Evolutionary conservation across 495 filamentous ascomycete genomes (phyloP).

Genomic region (Penicillium flavigenum): DNA sequence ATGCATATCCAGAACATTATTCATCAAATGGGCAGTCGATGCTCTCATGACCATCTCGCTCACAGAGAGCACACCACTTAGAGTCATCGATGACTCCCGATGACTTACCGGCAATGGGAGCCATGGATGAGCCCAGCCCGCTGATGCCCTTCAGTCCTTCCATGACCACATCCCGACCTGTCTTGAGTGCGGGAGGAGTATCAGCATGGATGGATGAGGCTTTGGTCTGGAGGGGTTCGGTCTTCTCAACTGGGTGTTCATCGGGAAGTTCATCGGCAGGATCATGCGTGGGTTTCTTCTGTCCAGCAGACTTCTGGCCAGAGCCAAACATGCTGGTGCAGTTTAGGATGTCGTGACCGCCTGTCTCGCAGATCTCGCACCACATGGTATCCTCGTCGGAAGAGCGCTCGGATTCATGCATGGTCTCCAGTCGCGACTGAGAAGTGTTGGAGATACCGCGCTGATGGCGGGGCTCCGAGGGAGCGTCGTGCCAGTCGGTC

Average conservation of each 20-base stretch:
- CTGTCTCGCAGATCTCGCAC: slow-evolving; percentile 94
- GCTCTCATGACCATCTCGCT: slow-evolving; percentile 93
- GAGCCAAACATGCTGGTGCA: slow-evolving; percentile 83
- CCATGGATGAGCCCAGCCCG: slow-evolving; percentile 39
- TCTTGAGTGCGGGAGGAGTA: slow-evolving; percentile 33
- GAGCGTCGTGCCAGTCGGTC: slow-evolving; percentile 43
- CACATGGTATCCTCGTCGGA: slow-evolving; percentile 77
- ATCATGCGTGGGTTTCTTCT: slow-evolving; percentile 24
- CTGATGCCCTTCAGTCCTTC: slow-evolving; percentile 64
- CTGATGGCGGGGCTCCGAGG: slow-evolving; percentile 34
- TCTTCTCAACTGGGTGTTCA: slow-evolving; percentile 12
- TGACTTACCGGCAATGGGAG: slow-evolving; percentile 71
- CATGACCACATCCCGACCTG: slow-evolving; percentile 55
- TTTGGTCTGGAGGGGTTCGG: slow-evolving; percentile 14
- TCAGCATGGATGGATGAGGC: slow-evolving; percentile 19
- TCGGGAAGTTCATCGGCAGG: slow-evolving; percentile 21
- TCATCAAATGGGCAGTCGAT: slow-evolving; percentile 95
- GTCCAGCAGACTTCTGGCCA: slow-evolving; percentile 26
- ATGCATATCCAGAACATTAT: slow-evolving; percentile 47
- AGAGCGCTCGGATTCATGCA: slow-evolving; percentile 71
- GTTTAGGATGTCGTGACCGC: slow-evolving; percentile 90
- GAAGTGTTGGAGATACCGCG: slow-evolving; percentile 36
- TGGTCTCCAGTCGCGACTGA: slow-evolving; percentile 48
- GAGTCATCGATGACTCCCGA: slow-evolving; percentile 73
- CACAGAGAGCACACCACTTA: slow-evolving; percentile 97